Evolutionary conservation across 139 green algal species (phyloP), one percentile per base, ranked within the genome.

Genomic region (Picochlorum sp.): DNA sequence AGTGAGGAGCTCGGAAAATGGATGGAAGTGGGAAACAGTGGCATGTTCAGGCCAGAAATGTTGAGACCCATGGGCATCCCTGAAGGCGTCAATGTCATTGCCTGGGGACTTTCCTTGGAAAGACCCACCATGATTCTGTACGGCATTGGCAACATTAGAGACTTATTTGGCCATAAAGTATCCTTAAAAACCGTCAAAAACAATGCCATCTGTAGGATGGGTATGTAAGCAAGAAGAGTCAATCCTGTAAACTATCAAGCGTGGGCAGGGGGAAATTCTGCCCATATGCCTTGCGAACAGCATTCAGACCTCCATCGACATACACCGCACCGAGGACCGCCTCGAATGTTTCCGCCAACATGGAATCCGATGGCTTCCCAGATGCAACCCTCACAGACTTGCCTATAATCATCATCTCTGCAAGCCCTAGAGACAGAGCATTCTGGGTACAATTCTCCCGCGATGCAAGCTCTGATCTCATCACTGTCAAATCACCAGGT

Each of bases 71-170:
- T 99, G 94, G 94, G 94, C 9, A 79, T 99, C 65, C 94, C 94
- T 0, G 81, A 90, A 52, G 91, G 96, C 65, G 93, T 97, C 10
- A 95, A 81, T 71, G 94, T 98, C 60, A 97, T 98, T 62, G 94
- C 92, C 5, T 99, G 94, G 94, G 94, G 94, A 4, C 83, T 99
- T n/a, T 85, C 72, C 49, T 80, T 99, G 26, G 79, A 85, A 49
- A 51, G 79, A 41, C 94, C 94, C 24, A 99, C 94, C 28, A 99
- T 99, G 94, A 99, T 98, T 34, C 70, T 98, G 66, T 98, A 98
- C 71, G 83, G 86, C 69, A 96, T 98, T 49, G 90, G 97, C 77
- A 99, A 99, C 82, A 99, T 99, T 62, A 78, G 94, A 4, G 94
- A 99, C 63, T 82, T 99, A 54, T 99, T 98, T 75, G 92, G 94